Conservation (phyloP, 106 monocot genomes). For the Dioscorea alata region DNA sequence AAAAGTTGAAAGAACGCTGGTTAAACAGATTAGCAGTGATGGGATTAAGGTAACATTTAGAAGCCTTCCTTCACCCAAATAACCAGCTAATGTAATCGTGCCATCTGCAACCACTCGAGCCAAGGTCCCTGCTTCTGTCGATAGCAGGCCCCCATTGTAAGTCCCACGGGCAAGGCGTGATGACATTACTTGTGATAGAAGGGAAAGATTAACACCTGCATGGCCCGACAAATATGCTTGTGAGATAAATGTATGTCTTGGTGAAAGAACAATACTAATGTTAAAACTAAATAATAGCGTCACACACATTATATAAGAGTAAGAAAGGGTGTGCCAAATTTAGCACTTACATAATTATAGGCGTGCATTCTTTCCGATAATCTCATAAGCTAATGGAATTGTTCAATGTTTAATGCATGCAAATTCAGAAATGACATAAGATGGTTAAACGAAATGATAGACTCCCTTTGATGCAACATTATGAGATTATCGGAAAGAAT, state of each 20-base stretch:
- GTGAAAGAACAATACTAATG: neutral
- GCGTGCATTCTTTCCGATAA: too few species aligned
- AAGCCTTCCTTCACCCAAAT: constrained; percentile 52
- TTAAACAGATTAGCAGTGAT: constrained; percentile 60
- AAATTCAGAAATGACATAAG: too few species aligned
- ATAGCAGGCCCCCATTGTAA: constrained; percentile 82
- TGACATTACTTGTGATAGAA: constrained; percentile 87
- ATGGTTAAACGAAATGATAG: too few species aligned
- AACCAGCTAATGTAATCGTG: constrained; percentile 85
- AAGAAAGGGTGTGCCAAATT: too few species aligned
- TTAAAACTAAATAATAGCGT: too few species aligned
- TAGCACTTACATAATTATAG: too few species aligned
- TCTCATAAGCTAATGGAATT: too few species aligned
- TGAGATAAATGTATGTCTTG: neutral
- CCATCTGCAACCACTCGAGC: constrained; percentile 86
- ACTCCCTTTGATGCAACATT: too few species aligned
- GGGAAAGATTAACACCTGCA: constrained; percentile 87
- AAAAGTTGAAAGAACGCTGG: constrained; percentile 54
- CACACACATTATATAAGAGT: too few species aligned
- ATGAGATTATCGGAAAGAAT: too few species aligned
- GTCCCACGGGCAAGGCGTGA: constrained; percentile 94
- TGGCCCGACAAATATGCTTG: too few species aligned
- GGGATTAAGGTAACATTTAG: constrained; percentile 77
- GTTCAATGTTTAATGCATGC: too few species aligned
- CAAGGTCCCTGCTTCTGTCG: constrained; percentile 76